Evolutionary conservation across 139 green algal species (phyloP), one percentile per base, ranked within the genome.

Genomic region (Closterium sp.): DNA sequence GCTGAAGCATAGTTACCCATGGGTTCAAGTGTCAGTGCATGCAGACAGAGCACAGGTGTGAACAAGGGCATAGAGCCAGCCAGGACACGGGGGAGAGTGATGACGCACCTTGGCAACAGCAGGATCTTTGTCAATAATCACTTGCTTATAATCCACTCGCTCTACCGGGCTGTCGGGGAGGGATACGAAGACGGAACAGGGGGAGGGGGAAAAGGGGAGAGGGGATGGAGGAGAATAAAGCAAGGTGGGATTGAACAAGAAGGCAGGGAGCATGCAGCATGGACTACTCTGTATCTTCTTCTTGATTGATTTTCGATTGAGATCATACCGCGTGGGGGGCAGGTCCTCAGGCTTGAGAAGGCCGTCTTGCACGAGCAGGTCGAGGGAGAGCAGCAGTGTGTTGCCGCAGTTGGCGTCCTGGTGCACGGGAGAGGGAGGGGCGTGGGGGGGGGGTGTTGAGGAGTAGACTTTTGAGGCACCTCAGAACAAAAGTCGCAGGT

Each of bases 331-430:
- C 17, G 62, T 27, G 62, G 62, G 62, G 10, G 62, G 62, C 13
- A 79, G 62, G 62, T 79, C 62, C 17, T 22, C 17, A 5, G 62
- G 62, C 62, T 79, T 24, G 1, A 79, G 95, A 86, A 99, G 96
- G 11, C 97, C 97, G 22, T 98, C 95, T 19, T 96, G 93, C 2
- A 97, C 96, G 11, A 99, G 96, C 34, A 96, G 94, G 22, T 99
- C 97, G 28, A 99, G 91, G 73, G 94, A 96, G 42, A 99, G 97
- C 7, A 99, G 92, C 24, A 99, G 95, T 0, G 97, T 97, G 95
- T 98, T 98, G 87, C 98, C 98, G 91, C 97, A 98, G 91, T 98
- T 97, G 9, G 98, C 97, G 92, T 99, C 98, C 91, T 93, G 86
- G 24, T n/a, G 32, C 9, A 17, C 27, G 28, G 24, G 29, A 50